Evolutionary conservation across 129 eudicot species (phyloP).

Genomic region (Scalesia atractyloides): DNA sequence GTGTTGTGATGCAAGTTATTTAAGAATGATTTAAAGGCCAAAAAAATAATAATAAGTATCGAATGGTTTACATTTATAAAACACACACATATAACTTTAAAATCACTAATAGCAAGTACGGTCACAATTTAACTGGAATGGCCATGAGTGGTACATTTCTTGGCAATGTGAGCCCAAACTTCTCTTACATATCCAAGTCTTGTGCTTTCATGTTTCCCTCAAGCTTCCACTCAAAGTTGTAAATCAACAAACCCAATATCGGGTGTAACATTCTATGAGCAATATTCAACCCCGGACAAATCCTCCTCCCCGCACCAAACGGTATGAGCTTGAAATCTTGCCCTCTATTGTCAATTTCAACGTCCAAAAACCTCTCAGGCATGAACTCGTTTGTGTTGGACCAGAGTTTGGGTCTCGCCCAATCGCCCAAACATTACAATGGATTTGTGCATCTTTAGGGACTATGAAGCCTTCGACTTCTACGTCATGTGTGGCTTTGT

Average conservation of each 20-base stretch:
- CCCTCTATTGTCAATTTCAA: neutral
- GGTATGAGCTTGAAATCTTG: conserved; percentile 1
- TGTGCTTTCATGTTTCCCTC: neutral
- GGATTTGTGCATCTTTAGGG: conserved; percentile 9
- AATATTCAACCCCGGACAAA: conserved; percentile 5
- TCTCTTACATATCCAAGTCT: conserved; percentile 12
- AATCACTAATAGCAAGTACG: neutral
- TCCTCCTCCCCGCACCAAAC: conserved; percentile 7
- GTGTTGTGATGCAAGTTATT: too few relatives aligned
- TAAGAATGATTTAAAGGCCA: too few relatives aligned
- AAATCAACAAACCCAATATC: neutral
- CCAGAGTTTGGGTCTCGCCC: conserved; percentile 7
- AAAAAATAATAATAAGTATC: too few relatives aligned
- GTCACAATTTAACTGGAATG: neutral
- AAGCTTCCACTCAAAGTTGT: conserved; percentile 8
- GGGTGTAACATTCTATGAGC: conserved; percentile 11
- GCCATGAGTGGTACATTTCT: neutral
- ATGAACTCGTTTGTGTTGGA: neutral
- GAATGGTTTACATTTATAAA: too few relatives aligned
- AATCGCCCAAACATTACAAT: conserved; percentile 10
- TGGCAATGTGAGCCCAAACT: conserved; percentile 8
- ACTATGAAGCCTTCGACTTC: neutral
- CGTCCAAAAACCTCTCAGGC: conserved; percentile 11
- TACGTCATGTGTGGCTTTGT: conserved; percentile 4
- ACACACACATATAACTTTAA: too few relatives aligned